These are phyloP conservation scores for Thelonectria blattea DNA, from an alignment of 2,329 filamentous ascomycete species.

Conservation along the genomic window DNA sequence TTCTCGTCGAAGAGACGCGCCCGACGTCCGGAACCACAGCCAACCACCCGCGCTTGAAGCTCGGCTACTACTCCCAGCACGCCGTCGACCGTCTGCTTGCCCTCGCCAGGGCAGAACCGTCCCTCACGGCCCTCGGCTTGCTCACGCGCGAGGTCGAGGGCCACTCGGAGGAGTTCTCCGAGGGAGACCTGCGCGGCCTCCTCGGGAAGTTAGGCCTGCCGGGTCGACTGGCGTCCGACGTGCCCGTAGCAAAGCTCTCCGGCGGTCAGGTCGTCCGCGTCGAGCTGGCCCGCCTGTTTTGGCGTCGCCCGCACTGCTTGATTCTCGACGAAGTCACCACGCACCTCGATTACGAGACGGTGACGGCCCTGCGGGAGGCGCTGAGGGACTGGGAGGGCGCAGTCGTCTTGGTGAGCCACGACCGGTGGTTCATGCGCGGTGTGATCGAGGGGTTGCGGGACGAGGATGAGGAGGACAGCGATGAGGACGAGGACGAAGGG, in stretches of 20 bases:
- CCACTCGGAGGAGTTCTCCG: constrained; percentile 51
- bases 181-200: constrained; percentile 71
- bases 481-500: constrained; percentile 45
- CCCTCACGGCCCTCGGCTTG: constrained; percentile 69
- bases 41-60: constrained; percentile 70
- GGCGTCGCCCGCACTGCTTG: constrained; percentile 72
- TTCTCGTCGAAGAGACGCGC: constrained; percentile 66
- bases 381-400: constrained; percentile 74
- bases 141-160: constrained; percentile 61
- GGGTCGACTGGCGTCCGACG: constrained; percentile 73
- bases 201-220: constrained; percentile 73
- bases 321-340: constrained; percentile 84
- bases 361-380: constrained; percentile 71
- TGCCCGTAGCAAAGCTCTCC: constrained; percentile 74
- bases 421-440: constrained; percentile 79
- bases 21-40: constrained; percentile 68
- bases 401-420: constrained; percentile 79
- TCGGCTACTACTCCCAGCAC: constrained; percentile 83
- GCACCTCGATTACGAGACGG: constrained; percentile 83
- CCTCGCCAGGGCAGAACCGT: constrained; percentile 54
- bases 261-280: constrained; percentile 76
- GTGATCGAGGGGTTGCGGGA: constrained; percentile 59
- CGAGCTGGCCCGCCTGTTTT: constrained; percentile 72
- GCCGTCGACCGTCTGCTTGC: constrained; percentile 72
- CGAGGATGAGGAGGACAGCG: constrained; percentile 48